Conservation (phyloP, 2,329 filamentous ascomycete genomes). For the Penicillium verrucosum region DNA sequence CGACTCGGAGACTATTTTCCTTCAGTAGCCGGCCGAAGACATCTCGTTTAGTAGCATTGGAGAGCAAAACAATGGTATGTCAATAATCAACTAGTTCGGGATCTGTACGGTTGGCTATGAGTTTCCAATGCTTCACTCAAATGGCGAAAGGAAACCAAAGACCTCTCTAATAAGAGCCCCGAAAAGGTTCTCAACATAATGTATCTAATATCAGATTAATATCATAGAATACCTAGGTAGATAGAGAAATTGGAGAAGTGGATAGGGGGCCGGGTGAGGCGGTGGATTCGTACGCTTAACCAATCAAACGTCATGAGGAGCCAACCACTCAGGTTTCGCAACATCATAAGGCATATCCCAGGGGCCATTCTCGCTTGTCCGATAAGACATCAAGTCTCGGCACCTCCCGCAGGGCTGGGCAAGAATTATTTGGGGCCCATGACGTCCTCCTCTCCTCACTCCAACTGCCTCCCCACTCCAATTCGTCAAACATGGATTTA, state of each 20-base stretch:
- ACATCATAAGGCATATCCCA: background rate
- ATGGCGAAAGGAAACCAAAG: no score
- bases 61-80: background rate
- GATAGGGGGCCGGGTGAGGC: background rate
- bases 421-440: background rate
- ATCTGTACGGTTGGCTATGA: background rate
- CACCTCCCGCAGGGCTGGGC: background rate
- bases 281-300: background rate
- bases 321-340: background rate
- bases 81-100: background rate
- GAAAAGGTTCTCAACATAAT: background rate
- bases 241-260: no score
- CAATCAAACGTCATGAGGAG: background rate
- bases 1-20: slow-evolving; percentile 3
- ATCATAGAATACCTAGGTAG: no score
- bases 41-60: background rate
- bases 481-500: background rate
- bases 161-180: accelerated
- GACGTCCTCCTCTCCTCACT: background rate
- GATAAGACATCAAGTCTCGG: background rate
- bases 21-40: background rate
- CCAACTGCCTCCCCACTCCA: background rate
- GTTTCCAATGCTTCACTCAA: background rate
- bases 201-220: background rate
- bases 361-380: no score